Evolutionary conservation across 371 early-diverging fungal species (phyloP).

Genomic region (Mucor indicus): DNA sequence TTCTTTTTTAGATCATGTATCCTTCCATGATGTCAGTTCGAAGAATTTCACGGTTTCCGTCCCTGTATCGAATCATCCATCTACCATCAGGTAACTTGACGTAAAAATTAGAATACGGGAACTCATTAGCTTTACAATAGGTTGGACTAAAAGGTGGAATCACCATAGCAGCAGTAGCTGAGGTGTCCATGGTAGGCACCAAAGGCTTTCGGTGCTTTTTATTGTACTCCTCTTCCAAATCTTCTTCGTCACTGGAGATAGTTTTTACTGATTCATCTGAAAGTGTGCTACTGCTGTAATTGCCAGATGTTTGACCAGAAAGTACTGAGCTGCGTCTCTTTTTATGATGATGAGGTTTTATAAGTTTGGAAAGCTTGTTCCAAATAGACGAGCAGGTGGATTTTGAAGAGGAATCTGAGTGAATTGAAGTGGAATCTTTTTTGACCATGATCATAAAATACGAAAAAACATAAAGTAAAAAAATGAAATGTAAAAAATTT

Average conservation of each 20-base stretch:
- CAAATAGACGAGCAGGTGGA: no score
- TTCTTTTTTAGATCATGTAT: constrained; percentile 33
- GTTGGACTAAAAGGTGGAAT: constrained; percentile 51
- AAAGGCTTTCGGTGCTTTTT: no score
- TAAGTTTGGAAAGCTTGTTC: no score
- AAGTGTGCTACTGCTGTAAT: constrained; percentile 14
- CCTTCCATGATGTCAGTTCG: constrained; percentile 46
- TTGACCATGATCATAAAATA: no score
- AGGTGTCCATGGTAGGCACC: no score
- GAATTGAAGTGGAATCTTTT: no score
- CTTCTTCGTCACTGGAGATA: no score
- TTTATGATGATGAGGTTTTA: no score
- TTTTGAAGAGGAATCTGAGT: no score
- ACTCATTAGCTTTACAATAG: constrained; percentile 36
- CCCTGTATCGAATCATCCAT: constrained; percentile 46
- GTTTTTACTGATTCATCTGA: constrained; percentile 17
- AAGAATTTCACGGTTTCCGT: constrained; percentile 43
- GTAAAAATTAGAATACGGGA: constrained; percentile 53
- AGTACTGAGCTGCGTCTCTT: constrained; percentile 1
- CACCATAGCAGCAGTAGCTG: no score
- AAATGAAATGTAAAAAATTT: no score
- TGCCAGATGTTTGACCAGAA: constrained; percentile 3
- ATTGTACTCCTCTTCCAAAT: constrained; percentile 15
- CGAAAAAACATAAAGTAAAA: no score
- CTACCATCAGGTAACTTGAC: constrained; percentile 43